phyloP scores from a whole-genome alignment of 495 filamentous ascomycete species.

The Viridothelium virens region DNA sequence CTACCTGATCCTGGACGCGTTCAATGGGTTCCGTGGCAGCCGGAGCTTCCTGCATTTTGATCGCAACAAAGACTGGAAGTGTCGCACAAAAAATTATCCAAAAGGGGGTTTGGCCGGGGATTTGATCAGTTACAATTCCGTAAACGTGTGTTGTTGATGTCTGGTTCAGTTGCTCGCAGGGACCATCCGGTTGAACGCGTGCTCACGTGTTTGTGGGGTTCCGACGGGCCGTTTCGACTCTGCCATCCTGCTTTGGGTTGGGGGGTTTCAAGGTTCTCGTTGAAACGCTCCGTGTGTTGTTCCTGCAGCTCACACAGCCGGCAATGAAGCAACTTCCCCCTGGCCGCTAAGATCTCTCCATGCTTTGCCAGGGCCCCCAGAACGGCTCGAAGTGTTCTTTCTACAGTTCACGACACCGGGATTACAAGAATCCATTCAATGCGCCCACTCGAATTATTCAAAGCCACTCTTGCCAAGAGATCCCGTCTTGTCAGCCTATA shows the following conservation, averaged over 20 bases:
- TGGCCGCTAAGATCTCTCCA: neutral
- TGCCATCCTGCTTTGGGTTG: too few species aligned
- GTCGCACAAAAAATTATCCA: too few species aligned
- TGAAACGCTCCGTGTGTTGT: neutral
- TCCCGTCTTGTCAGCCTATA: too few species aligned
- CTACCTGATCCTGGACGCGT: conserved; percentile 41
- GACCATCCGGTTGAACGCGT: neutral
- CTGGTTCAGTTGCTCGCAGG: too few species aligned
- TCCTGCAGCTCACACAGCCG: neutral
- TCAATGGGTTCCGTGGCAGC: conserved; percentile 11
- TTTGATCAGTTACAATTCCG: too few species aligned
- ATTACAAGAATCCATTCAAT: neutral
- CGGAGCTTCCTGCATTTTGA: neutral
- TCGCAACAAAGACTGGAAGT: neutral
- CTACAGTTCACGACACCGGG: neutral
- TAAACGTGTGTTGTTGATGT: conserved; percentile 1
- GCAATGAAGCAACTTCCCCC: neutral
- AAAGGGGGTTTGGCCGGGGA: too few species aligned
- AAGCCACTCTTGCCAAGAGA: too few species aligned
- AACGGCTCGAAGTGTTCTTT: neutral
- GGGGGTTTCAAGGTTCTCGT: neutral
- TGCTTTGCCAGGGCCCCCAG: neutral
- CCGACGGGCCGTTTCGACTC: too few species aligned
- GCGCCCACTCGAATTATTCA: neutral
- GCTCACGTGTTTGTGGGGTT: neutral